Evolutionary conservation across 495 filamentous ascomycete genomes (phyloP).

Genomic region (Annulohypoxylon stygium): DNA sequence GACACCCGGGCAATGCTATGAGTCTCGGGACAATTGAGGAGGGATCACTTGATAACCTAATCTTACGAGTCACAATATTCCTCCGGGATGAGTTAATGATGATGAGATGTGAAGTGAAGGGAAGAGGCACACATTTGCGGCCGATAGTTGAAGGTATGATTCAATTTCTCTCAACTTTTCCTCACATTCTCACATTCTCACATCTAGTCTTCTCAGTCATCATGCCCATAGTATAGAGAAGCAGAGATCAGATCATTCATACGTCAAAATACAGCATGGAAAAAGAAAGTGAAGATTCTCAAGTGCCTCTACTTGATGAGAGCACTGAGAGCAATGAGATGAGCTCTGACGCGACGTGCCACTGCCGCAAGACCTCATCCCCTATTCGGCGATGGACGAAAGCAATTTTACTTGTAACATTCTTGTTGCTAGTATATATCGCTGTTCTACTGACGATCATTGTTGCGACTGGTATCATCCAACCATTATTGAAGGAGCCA

Average conservation of each 20-base stretch:
- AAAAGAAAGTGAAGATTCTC: constrained; percentile 6
- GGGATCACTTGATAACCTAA: not conserved
- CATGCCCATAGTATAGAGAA: not conserved
- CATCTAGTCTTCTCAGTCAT: not conserved
- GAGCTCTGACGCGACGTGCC: not conserved
- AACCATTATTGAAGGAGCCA: not conserved
- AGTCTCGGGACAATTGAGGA: not conserved
- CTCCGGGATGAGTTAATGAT: not conserved
- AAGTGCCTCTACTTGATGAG: not conserved
- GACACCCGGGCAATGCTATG: not conserved
- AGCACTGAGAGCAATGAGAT: not conserved
- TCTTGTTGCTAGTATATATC: not conserved
- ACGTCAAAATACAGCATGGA: not conserved
- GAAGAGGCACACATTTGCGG: not conserved
- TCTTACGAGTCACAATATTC: not conserved
- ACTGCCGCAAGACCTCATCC: not conserved
- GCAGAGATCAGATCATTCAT: not conserved
- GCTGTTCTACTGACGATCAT: not conserved
- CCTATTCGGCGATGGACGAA: not conserved
- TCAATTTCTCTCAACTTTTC: not conserved
- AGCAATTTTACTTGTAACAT: not conserved
- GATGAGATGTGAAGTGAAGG: not conserved
- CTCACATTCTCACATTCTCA: not conserved
- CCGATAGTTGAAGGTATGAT: not conserved
- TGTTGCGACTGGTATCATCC: not conserved